phyloP scores from a whole-genome alignment of 495 filamentous ascomycete species.

The Aspergillus avenaceus region DNA sequence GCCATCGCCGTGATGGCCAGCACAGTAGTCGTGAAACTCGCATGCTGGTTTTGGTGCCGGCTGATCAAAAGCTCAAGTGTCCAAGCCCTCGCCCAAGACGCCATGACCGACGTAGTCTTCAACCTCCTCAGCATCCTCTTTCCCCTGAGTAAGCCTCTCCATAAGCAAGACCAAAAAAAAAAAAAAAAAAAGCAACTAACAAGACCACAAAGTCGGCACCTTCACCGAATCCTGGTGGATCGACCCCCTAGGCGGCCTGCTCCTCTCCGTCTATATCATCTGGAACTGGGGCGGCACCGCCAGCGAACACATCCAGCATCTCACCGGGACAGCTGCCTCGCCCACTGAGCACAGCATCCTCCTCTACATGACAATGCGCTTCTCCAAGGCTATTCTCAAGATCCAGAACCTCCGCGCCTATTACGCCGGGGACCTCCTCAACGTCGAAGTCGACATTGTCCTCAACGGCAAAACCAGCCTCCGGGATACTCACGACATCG shows the following conservation, averaged over 20 bases:
- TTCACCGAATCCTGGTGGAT: slow-evolving; percentile 79
- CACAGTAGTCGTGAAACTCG: slow-evolving; percentile 76
- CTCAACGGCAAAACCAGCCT: slow-evolving; percentile 74
- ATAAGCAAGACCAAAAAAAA: neutral
- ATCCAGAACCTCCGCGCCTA: slow-evolving; percentile 89
- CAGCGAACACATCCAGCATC: slow-evolving; percentile 72
- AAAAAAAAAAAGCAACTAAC: slow-evolving; percentile 1
- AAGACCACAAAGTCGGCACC: slow-evolving; percentile 56
- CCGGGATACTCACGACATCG: slow-evolving; percentile 83
- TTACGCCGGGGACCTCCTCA: slow-evolving; percentile 84
- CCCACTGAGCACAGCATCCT: slow-evolving; percentile 80
- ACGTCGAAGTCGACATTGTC: slow-evolving; percentile 80
- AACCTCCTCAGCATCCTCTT: slow-evolving; percentile 83
- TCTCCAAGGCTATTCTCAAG: slow-evolving; percentile 81
- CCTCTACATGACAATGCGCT: slow-evolving; percentile 90
- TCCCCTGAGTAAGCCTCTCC: slow-evolving; percentile 23
- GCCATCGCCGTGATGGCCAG: slow-evolving; percentile 76
- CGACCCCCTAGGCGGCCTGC: slow-evolving; percentile 76
- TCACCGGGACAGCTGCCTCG: slow-evolving; percentile 76
- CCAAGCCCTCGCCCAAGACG: slow-evolving; percentile 71
- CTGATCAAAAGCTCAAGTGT: slow-evolving; percentile 84
- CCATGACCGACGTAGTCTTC: slow-evolving; percentile 77
- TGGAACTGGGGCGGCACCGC: slow-evolving; percentile 79
- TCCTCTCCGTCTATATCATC: slow-evolving; percentile 80
- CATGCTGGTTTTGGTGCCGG: slow-evolving; percentile 90